A percentile compares a stretch with the other conserved stretches of the same genome.
Conservation (phyloP, 2,329 filamentous ascomycete genomes). For the Trichoderma citrinoviride region DNA sequence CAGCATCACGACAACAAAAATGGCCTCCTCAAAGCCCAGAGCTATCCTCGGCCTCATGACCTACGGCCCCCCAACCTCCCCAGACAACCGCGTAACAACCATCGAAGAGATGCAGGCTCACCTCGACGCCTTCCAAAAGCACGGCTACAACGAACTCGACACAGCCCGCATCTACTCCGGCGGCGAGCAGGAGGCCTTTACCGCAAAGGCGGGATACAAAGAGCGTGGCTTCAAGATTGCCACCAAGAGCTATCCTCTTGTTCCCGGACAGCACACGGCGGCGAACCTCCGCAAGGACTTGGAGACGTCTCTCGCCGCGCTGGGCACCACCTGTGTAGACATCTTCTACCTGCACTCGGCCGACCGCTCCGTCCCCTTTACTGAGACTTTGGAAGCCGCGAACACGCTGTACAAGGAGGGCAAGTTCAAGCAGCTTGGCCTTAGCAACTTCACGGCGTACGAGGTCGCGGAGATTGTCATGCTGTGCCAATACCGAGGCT, state of each 20-base stretch:
- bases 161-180: conserved; percentile 16
- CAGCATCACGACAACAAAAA: not conserved
- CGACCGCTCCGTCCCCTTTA: conserved; percentile 12
- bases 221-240: conserved; percentile 15
- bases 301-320: conserved; percentile 5
- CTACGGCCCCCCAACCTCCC: not conserved
- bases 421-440: conserved; percentile 71
- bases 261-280: not conserved
- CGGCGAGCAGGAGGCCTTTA: conserved; percentile 13
- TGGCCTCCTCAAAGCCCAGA: conserved; percentile 15
- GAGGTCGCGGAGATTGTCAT: conserved; percentile 78
- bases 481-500: conserved; percentile 67
- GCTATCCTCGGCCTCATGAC: conserved; percentile 20
- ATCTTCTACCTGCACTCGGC: conserved; percentile 18
- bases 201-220: conserved; percentile 17
- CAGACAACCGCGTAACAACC: conserved; percentile 16
- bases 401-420: conserved; percentile 39
- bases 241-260: conserved; percentile 10
- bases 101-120: conserved; percentile 2
- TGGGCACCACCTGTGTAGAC: not conserved
- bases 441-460: conserved; percentile 76
- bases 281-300: conserved; percentile 16
- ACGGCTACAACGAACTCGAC: conserved; percentile 15
- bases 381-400: conserved; percentile 10
- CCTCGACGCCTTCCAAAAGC: not conserved